Evolutionary conservation across 2,329 filamentous ascomycete species (phyloP).

Genomic region (Cordyceps tenuipes): DNA sequence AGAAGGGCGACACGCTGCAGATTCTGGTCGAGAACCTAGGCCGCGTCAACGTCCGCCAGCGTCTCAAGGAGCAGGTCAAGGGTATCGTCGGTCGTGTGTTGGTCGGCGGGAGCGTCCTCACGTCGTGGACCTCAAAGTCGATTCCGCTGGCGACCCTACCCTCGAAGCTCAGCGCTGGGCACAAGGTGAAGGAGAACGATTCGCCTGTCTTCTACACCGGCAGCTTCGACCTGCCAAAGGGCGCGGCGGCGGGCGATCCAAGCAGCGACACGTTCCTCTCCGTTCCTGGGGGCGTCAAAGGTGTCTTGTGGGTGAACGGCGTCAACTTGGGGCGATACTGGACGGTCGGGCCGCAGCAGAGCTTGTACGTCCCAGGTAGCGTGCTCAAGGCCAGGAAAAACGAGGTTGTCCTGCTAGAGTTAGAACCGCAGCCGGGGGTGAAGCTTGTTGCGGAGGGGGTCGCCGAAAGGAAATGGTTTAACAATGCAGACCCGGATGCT

Average conservation of each 20-base stretch:
- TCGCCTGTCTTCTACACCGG: slow-evolving; percentile 17
- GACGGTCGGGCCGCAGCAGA: slow-evolving; percentile 39
- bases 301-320: slow-evolving; percentile 38
- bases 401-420: slow-evolving; percentile 33
- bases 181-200: slow-evolving; percentile 3
- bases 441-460: slow-evolving; percentile 8
- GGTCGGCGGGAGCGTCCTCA: slow-evolving; percentile 24
- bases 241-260: slow-evolving; percentile 11
- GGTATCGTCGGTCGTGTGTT: slow-evolving; percentile 37
- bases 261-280: slow-evolving; percentile 30
- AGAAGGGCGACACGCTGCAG: slow-evolving; percentile 31
- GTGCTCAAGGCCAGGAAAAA: slow-evolving; percentile 27
- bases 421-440: slow-evolving; percentile 27
- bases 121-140: slow-evolving; percentile 32
- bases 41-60: slow-evolving; percentile 36
- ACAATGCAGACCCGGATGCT: slow-evolving; percentile 10
- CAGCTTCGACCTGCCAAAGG: slow-evolving; percentile 19
- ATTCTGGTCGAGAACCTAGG: slow-evolving; percentile 44
- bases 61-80: slow-evolving; percentile 36
- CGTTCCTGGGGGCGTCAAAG: slow-evolving; percentile 34
- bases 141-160: slow-evolving; percentile 17
- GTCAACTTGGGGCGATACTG: slow-evolving; percentile 39
- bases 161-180: not conserved
- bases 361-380: slow-evolving; percentile 36
- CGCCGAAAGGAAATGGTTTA: slow-evolving; percentile 13